Evolutionary conservation across 2,329 filamentous ascomycete species (phyloP).

Genomic region (Chrysoporthe cubensis): DNA sequence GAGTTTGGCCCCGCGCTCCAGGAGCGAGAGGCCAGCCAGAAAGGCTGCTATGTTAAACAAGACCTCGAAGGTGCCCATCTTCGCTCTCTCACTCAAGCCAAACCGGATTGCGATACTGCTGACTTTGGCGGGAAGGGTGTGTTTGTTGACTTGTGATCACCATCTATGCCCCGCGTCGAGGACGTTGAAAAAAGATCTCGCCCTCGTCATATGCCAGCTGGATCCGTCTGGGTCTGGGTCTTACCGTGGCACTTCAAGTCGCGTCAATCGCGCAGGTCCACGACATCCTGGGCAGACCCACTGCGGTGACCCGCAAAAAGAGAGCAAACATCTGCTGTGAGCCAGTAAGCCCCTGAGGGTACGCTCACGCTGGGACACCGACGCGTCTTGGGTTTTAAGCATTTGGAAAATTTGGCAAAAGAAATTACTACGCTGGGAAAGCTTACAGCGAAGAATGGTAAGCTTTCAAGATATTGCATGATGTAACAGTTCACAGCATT

Average conservation of each 20-base stretch:
- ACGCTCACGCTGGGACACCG: not conserved
- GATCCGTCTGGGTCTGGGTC: not conserved
- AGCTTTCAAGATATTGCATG: too few species aligned
- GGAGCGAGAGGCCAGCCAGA: conserved; percentile 49
- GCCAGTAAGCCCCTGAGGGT: not conserved
- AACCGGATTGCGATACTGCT: not conserved
- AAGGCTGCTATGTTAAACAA: conserved; percentile 48
- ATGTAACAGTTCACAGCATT: too few species aligned
- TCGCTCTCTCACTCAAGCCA: not conserved
- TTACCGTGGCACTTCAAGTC: conserved; percentile 1
- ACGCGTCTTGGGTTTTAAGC: not conserved
- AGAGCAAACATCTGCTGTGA: not conserved
- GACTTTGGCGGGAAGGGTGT: not conserved
- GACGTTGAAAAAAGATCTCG: not conserved
- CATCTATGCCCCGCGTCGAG: not conserved
- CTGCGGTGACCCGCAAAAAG: not conserved
- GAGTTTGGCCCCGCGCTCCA: conserved; percentile 56
- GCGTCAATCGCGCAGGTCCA: conserved; percentile 13
- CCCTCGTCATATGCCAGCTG: not conserved
- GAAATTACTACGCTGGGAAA: too few species aligned
- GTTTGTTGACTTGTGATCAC: not conserved
- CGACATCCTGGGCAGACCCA: conserved; percentile 16
- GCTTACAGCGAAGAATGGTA: too few species aligned
- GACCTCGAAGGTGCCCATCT: conserved; percentile 24
- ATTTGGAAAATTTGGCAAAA: not conserved